A percentile compares a stretch with the other conserved stretches of the same genome.
These are phyloP conservation scores for Nakazawaea anatomiae DNA, from an alignment of 805 yeast genomes.

Conservation along the genomic window DNA sequence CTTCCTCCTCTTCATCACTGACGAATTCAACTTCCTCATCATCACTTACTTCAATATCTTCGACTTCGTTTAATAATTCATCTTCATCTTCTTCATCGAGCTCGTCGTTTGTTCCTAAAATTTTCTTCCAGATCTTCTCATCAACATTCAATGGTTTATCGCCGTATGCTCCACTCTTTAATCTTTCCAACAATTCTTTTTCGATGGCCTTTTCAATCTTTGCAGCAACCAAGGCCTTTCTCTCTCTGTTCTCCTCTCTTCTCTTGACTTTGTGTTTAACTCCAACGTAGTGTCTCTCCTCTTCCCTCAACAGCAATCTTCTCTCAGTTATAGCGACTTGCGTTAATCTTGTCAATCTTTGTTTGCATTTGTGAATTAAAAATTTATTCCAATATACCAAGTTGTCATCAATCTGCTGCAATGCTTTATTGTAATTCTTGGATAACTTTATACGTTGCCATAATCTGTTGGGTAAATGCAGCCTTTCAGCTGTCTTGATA, in stretches of 20 bases:
- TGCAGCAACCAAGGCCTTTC: constrained; percentile 96
- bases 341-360: constrained; percentile 86
- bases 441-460: constrained; percentile 94
- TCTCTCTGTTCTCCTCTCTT: constrained; percentile 89
- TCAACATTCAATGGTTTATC: constrained; percentile 97
- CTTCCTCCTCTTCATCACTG: constrained; percentile 85
- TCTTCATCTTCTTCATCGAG: constrained; percentile 41
- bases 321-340: constrained; percentile 95
- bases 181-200: constrained; percentile 87
- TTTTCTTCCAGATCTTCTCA: constrained; percentile 92
- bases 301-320: constrained; percentile 82
- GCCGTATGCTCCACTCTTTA: constrained; percentile 97
- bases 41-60: constrained; percentile 22
- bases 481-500: constrained; percentile 97
- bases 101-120: constrained; percentile 61
- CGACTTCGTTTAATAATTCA: constrained; percentile 42
- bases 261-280: constrained; percentile 90
- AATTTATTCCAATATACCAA: constrained; percentile 91
- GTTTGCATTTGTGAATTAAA: constrained; percentile 89
- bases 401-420: constrained; percentile 82
- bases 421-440: constrained; percentile 82
- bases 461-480: constrained; percentile 85
- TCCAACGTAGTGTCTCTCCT: constrained; percentile 90
- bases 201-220: constrained; percentile 95
- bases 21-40: constrained; percentile 74